A percentile compares a stretch with the other conserved stretches of the same genome.
Evolutionary conservation across 129 eudicot species (phyloP).

Genomic region (Flaveria sonorensis): DNA sequence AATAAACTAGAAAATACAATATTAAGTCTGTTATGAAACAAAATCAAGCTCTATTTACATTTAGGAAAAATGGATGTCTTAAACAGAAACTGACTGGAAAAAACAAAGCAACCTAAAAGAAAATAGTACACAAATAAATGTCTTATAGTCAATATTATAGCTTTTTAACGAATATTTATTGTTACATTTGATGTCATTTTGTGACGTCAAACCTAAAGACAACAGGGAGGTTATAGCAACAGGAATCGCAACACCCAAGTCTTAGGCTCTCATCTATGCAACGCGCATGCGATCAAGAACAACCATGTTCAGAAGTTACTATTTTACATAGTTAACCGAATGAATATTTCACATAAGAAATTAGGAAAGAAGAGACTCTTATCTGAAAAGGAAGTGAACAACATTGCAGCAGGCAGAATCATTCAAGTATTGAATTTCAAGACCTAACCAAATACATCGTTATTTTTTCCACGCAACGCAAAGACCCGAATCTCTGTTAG

Average conservation of each 20-base stretch:
- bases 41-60: too few relatives aligned
- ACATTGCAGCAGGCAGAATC: slow-evolving; percentile 31
- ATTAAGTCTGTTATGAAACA: neutral
- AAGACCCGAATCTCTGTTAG: slow-evolving; percentile 23
- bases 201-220: neutral
- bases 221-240: neutral
- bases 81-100: too few relatives aligned
- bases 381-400: slow-evolving; percentile 28
- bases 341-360: slow-evolving; percentile 5
- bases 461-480: slow-evolving; percentile 19
- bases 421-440: slow-evolving; percentile 22
- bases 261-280: neutral
- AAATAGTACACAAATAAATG: neutral
- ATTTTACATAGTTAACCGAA: slow-evolving; percentile 13
- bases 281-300: neutral
- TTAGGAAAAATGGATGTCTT: too few relatives aligned
- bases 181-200: neutral
- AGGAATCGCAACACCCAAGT: neutral
- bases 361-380: neutral
- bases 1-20: too few relatives aligned
- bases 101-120: neutral
- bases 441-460: slow-evolving; percentile 36
- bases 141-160: neutral
- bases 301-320: slow-evolving; percentile 2
- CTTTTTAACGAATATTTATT: neutral